Conservation (phyloP, 176 grass and related monocot species). For the Paspalum vaginatum region DNA sequence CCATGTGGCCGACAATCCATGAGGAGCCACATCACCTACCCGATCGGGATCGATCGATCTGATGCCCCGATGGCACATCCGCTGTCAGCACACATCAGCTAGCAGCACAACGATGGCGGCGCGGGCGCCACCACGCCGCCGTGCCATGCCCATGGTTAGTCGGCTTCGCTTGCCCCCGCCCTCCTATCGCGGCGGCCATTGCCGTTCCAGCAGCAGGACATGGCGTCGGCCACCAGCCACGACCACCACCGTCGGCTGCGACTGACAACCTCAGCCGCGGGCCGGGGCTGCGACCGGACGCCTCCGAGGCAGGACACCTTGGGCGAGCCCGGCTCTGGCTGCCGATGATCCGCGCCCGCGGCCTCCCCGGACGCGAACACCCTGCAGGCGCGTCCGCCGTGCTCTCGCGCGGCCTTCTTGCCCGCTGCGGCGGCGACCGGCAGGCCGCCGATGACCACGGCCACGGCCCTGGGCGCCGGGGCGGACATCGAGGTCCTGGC, state of each 20-base stretch:
- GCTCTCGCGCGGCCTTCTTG: constrained; percentile 16
- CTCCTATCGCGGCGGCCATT: neutral
- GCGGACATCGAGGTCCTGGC: neutral
- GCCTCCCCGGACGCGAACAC: constrained; percentile 39
- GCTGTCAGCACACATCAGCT: no score
- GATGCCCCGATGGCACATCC: no score
- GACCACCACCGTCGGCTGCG: neutral
- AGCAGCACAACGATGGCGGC: no score
- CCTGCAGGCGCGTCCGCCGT: neutral
- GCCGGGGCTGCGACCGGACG: constrained; percentile 23
- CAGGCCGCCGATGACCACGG: constrained; percentile 37
- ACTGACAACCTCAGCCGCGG: neutral
- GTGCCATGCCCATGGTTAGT: neutral
- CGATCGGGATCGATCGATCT: no score
- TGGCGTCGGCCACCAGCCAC: neutral
- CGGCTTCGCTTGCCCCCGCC: neutral
- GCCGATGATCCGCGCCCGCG: neutral
- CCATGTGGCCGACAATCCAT: no score
- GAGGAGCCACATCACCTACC: no score
- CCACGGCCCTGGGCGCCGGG: neutral
- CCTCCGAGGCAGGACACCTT: constrained; percentile 47
- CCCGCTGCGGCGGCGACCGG: neutral
- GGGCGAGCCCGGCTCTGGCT: constrained; percentile 43
- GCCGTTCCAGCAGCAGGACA: neutral
- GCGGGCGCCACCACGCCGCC: neutral